Evolutionary conservation across 495 filamentous ascomycete genomes (phyloP).

Genomic region (Aspergillus nanangensis): DNA sequence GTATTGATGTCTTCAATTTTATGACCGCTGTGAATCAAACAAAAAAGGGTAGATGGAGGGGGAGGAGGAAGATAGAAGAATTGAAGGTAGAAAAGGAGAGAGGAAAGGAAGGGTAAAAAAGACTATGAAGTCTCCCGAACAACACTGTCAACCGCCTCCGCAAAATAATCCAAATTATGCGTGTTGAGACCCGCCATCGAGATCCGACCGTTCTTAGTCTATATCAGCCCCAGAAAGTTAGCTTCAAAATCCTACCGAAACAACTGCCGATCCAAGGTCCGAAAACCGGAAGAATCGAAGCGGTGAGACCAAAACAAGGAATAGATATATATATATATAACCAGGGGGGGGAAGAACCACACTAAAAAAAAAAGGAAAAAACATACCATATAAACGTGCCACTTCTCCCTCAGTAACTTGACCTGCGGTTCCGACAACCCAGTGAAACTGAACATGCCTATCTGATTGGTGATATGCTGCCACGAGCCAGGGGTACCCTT

Average conservation of each 20-base stretch:
- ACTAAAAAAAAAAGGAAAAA: conserved; percentile 5
- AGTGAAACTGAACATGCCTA: conserved; percentile 99
- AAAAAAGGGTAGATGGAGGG: too few species aligned
- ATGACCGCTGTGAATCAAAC: too few species aligned
- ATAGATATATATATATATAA: too few species aligned
- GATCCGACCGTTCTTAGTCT: conserved; percentile 95
- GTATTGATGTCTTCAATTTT: too few species aligned
- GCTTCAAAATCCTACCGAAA: too few species aligned
- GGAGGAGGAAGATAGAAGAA: too few species aligned
- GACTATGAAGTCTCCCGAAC: conserved; percentile 57
- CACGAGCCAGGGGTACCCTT: conserved; percentile 79
- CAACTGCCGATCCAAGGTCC: too few species aligned
- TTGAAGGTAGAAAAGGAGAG: conserved; percentile 5
- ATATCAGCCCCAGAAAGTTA: neutral
- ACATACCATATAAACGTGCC: conserved; percentile 83
- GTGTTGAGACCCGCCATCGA: conserved; percentile 95
- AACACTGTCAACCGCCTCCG: conserved; percentile 79
- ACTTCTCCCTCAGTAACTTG: conserved; percentile 68
- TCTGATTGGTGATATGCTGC: conserved; percentile 97
- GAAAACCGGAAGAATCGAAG: too few species aligned
- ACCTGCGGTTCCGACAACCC: conserved; percentile 85
- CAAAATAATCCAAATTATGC: conserved; percentile 87
- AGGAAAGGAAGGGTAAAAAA: conserved; percentile 3
- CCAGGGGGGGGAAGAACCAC: neutral
- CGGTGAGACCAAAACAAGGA: too few species aligned